Evolutionary conservation across 208 protist species (phyloP).

Genomic region (Leishmania tarentolae): DNA sequence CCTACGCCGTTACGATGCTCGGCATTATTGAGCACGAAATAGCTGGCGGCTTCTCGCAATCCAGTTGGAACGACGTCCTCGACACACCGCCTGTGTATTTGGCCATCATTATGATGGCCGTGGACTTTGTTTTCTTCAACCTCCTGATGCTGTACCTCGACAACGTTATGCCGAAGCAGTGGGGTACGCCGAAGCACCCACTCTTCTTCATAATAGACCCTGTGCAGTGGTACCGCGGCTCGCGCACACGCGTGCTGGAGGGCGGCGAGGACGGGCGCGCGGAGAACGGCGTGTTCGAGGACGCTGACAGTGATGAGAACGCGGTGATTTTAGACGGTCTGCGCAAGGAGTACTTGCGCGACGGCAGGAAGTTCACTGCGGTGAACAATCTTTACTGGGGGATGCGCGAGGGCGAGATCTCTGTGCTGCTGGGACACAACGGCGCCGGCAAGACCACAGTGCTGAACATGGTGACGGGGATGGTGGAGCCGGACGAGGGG

Average conservation of each 20-base stretch:
- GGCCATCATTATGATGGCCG: slow-evolving; percentile 21
- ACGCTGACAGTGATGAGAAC: slow-evolving; percentile 13
- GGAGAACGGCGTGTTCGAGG: slow-evolving; percentile 32
- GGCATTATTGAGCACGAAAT: slow-evolving; percentile 43
- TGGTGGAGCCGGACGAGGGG: slow-evolving; percentile 60
- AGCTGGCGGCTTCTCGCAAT: slow-evolving; percentile 31
- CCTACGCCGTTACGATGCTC: slow-evolving; percentile 38
- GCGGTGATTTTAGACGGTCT: slow-evolving; percentile 32
- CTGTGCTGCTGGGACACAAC: slow-evolving; percentile 76
- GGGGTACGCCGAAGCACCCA: slow-evolving; percentile 60
- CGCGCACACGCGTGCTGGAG: slow-evolving; percentile 6
- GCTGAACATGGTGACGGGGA: slow-evolving; percentile 88
- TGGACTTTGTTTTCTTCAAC: slow-evolving; percentile 62
- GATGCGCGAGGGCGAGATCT: slow-evolving; percentile 55
- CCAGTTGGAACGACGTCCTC: slow-evolving; percentile 30
- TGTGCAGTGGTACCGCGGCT: slow-evolving; percentile 27
- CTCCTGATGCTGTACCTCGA: slow-evolving; percentile 74
- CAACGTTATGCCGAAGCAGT: slow-evolving; percentile 57
- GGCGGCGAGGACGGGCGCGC: slow-evolving; percentile 39
- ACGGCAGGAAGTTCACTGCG: slow-evolving; percentile 60
- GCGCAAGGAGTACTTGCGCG: slow-evolving; percentile 38
- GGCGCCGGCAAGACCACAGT: slow-evolving; percentile 85
- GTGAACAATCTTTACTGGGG: slow-evolving; percentile 78
- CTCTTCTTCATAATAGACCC: slow-evolving; percentile 74
- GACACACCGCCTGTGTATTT: slow-evolving; percentile 16